Base-by-base conservation (phyloP, 345 rosid species). In the Abelmoschus esculentus region DNA sequence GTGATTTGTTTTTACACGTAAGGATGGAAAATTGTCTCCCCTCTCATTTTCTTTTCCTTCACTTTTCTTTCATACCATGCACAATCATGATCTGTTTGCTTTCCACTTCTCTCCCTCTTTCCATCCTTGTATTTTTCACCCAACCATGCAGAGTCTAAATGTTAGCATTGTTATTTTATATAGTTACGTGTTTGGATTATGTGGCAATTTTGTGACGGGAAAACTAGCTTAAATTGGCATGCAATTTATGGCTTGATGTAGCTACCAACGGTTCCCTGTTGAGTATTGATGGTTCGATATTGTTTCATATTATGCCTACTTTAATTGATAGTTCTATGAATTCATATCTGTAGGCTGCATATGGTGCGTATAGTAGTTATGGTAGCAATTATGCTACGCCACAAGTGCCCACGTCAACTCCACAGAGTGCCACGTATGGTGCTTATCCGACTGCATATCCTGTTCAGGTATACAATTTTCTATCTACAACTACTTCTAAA, bases 371-470 rank as follows among this genome's bases (percentile, higher is more conserved):
- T 82, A 77, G 85, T 62, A 86, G 84, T 38, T 95, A 95, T 76
- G 85, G 87, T 7, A 74, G 89, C 66, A 82, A 85, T 72, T 91
- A 91, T 69, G 53, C 93, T 1, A 67, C 82, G 57, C 89, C 92
- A 13, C 98, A 89, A 67, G 83, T 74, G 60, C 85, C 95, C n/a
- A 50, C 95, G 8, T 78, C 98, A 0, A 89, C 73, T 61, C 88
- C 97, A 52, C 99, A 81, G 70, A 76, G 76, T 59, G 82, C 88
- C 67, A 78, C 86, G 3, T 96, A 92, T 81, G 90, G 86, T 44
- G 85, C 91, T 74, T 96, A 92, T 82, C 96, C 96, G 65, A 63
- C 87, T 11, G 77, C 89, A 3, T 90, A 88, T 83, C 86, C 96
- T 67, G 83, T 76, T 58, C 99, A 92, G 97, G 99, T 90, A 78